Conservation (phyloP, 495 filamentous ascomycete genomes). For the Parathielavia hyrcaniae region DNA sequence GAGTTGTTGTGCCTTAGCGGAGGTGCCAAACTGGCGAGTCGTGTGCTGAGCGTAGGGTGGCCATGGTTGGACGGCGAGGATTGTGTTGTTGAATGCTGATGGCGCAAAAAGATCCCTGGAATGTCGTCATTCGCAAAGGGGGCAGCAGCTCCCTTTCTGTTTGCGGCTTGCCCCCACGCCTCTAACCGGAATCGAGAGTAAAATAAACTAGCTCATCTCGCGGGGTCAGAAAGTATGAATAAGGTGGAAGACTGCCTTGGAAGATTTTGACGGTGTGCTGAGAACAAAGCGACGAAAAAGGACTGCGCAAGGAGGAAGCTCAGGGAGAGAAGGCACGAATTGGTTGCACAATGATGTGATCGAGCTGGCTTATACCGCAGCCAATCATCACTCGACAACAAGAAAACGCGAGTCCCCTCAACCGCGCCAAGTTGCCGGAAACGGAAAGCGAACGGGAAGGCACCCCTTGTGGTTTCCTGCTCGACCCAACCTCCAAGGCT, state of each 20-base stretch:
- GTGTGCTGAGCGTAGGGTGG: slow-evolving; percentile 1
- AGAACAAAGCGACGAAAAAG: not conserved
- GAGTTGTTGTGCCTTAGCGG: not conserved
- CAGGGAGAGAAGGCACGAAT: slow-evolving; percentile 3
- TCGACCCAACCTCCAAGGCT: too few species aligned
- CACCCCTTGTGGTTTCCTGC: not conserved
- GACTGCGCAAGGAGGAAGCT: too few species aligned
- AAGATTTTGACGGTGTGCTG: not conserved
- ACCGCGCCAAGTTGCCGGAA: slow-evolving; percentile 4
- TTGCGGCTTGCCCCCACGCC: slow-evolving; percentile 8
- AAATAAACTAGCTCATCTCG: not conserved
- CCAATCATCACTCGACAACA: not conserved
- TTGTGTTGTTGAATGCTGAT: slow-evolving; percentile 17
- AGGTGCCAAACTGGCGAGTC: too few species aligned
- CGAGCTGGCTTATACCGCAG: not conserved
- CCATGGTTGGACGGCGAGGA: slow-evolving; percentile 15
- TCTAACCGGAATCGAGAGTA: not conserved
- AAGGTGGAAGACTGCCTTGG: not conserved
- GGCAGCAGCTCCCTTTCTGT: slow-evolving; percentile 15
- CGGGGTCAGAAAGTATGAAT: not conserved
- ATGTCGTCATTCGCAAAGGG: slow-evolving; percentile 23
- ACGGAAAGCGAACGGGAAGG: not conserved
- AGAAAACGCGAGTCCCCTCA: not conserved
- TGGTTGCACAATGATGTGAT: slow-evolving; percentile 10
- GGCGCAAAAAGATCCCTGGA: slow-evolving; percentile 22